These are phyloP conservation scores for Closterium sp. DNA, from an alignment of 139 green algal species.

Conservation along the genomic window DNA sequence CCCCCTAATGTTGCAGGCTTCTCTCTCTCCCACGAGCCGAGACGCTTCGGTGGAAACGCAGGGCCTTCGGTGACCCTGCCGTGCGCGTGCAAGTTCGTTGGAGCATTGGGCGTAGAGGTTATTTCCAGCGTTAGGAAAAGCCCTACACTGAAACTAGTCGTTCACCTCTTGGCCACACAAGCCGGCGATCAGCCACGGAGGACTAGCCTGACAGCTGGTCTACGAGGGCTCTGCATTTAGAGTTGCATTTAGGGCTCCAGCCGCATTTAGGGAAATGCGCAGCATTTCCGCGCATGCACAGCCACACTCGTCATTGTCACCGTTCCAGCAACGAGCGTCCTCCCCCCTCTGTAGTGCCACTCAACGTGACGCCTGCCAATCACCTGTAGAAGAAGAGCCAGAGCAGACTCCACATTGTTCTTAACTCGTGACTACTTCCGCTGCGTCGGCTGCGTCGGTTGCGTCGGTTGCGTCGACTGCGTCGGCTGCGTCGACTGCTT, in stretches of 20 bases:
- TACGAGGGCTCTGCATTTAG: background rate
- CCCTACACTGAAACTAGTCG: background rate
- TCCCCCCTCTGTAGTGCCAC: background rate
- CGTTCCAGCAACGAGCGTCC: background rate
- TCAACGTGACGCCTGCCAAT: background rate
- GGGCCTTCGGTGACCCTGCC: background rate
- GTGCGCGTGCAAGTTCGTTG: background rate
- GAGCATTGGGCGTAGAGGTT: background rate
- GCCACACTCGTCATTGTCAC: background rate
- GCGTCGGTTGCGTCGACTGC: no score
- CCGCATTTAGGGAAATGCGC: background rate
- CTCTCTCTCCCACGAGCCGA: background rate
- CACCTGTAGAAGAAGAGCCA: background rate
- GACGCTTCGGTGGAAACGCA: background rate
- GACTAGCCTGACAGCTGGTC: background rate
- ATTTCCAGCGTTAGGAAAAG: background rate
- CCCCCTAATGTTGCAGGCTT: no score
- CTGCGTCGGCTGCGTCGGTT: no score
- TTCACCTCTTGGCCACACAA: background rate
- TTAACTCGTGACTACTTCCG: no score
- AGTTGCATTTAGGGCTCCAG: background rate
- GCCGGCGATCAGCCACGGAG: background rate
- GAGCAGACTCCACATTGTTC: background rate
- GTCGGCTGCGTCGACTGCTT: no score
- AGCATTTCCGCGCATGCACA: background rate